phyloP scores from a whole-genome alignment of 352 stramenopile species.

The Phytophthora melonis region DNA sequence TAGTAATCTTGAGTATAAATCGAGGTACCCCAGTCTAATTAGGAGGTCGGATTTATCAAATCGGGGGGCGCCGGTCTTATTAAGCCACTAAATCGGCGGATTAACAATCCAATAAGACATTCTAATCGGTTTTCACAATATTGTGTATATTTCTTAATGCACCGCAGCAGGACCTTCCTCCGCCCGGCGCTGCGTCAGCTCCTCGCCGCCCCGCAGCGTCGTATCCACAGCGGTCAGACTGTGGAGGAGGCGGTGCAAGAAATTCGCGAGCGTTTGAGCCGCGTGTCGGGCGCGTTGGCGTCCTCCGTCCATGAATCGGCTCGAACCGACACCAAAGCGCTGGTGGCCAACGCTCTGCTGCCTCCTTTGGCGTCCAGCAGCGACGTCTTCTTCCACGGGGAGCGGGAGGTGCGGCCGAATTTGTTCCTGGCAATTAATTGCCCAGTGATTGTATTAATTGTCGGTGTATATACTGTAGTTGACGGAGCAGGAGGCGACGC shows the following conservation, averaged over 20 bases:
- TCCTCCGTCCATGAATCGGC: slow-evolving; percentile 9
- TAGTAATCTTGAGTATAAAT: no score
- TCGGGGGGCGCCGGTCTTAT: no score
- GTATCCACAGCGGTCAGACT: slow-evolving; percentile 28
- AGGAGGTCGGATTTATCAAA: no score
- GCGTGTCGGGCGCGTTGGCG: neutral
- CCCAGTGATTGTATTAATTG: neutral
- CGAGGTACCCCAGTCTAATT: no score
- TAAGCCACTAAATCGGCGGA: no score
- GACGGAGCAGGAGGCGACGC: slow-evolving; percentile 40
- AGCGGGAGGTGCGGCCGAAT: slow-evolving; percentile 29
- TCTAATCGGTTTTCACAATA: no score
- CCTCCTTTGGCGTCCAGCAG: slow-evolving; percentile 51
- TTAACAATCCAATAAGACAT: no score
- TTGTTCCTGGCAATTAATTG: no score
- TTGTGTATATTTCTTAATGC: neutral
- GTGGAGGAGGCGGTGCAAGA: slow-evolving; percentile 33
- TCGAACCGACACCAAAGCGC: slow-evolving; percentile 59
- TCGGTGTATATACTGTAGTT: slow-evolving; percentile 22
- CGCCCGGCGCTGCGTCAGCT: neutral
- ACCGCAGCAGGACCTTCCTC: neutral
- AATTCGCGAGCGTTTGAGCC: slow-evolving; percentile 33
- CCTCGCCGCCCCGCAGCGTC: neutral
- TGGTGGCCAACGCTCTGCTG: slow-evolving; percentile 61
- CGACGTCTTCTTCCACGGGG: slow-evolving; percentile 66